Conservation (phyloP, 176 grass and related monocot genomes). For the Poa pratensis region DNA sequence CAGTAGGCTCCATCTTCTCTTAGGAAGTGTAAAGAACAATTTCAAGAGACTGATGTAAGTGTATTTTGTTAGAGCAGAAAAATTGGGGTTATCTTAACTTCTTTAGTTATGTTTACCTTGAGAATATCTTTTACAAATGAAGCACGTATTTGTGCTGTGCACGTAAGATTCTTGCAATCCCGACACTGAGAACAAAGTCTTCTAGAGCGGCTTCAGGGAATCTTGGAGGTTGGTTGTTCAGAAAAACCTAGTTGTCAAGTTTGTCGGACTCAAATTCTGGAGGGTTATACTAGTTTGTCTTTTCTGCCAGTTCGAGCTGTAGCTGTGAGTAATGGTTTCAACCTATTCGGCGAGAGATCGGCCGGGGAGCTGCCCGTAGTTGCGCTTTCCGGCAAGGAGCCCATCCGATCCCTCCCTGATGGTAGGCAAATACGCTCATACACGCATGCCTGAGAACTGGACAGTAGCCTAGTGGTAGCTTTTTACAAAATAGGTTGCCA, state of each 20-base stretch:
- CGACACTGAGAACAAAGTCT: background rate
- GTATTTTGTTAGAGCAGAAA: background rate
- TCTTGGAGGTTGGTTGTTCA: background rate
- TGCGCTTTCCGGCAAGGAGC: background rate
- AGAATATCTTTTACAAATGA: background rate
- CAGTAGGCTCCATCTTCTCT: constrained; percentile 11
- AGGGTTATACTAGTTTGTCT: background rate
- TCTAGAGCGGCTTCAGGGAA: background rate
- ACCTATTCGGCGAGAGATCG: background rate
- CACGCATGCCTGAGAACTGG: background rate
- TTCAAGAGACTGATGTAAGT: background rate
- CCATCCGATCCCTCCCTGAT: too few relatives aligned
- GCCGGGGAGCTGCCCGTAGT: background rate
- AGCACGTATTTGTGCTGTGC: background rate
- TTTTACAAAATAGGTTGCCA: too few relatives aligned
- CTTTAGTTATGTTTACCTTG: background rate
- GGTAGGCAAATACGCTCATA: background rate
- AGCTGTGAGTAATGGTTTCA: background rate
- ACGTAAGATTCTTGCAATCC: background rate
- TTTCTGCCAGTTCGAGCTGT: background rate
- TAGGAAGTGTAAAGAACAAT: background rate
- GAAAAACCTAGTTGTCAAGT: background rate
- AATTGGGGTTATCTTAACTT: background rate
- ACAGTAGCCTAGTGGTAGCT: too few relatives aligned
- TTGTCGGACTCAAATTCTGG: background rate